Conservation (phyloP, 116 monocot genomes). For the Zostera marina region DNA sequence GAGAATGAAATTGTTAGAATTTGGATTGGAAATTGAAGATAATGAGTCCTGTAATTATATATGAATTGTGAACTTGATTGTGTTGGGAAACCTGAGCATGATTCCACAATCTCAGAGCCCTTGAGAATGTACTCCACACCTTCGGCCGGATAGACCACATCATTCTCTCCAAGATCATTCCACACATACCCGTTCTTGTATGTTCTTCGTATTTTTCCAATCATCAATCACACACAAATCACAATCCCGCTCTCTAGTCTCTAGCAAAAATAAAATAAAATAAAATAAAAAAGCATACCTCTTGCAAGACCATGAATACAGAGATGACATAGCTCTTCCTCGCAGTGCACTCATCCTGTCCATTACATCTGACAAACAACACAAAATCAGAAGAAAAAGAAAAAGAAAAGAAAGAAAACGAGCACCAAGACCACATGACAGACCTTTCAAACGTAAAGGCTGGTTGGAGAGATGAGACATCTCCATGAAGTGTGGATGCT, state of each 20-base stretch:
- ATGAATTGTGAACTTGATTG: too few species aligned
- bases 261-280: neutral
- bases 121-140: conserved; percentile 92
- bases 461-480: conserved; percentile 48
- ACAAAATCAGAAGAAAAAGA: neutral
- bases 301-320: conserved; percentile 93
- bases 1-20: neutral
- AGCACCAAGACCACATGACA: neutral
- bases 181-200: conserved; percentile 97
- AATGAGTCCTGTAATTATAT: neutral
- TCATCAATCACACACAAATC: neutral
- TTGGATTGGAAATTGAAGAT: neutral
- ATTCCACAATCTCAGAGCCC: conserved; percentile 77
- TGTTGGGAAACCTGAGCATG: conserved; percentile 15
- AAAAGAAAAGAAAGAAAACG: neutral
- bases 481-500: conserved; percentile 96
- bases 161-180: conserved; percentile 85
- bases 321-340: conserved; percentile 53
- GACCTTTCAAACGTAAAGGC: conserved; percentile 73
- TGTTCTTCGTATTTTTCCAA: conserved; percentile 23
- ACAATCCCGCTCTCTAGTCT: too few species aligned
- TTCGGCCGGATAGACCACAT: conserved; percentile 61
- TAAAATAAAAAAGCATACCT: conserved; percentile 14
- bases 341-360: conserved; percentile 58
- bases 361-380: conserved; percentile 47